Percentiles rank a stretch among this genome's conserved stretches.
These are phyloP conservation scores for Alternaria longipes DNA, from an alignment of 2,329 filamentous ascomycete species.

Conservation along the genomic window DNA sequence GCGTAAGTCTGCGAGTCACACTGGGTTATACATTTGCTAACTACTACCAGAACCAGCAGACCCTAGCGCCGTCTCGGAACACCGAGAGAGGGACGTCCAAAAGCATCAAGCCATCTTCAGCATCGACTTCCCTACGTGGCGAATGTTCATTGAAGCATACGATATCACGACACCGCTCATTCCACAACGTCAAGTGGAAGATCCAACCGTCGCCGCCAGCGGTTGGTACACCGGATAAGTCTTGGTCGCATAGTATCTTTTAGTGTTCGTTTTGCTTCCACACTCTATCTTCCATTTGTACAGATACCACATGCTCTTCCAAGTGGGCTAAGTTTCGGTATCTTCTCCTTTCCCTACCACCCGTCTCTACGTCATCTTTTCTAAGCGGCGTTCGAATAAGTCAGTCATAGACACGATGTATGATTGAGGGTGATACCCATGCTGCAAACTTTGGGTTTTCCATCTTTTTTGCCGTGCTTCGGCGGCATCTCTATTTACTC, in stretches of 20 bases:
- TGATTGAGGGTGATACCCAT: background rate
- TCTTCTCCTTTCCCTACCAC: background rate
- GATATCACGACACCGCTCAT: constrained; percentile 84
- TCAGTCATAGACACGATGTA: background rate
- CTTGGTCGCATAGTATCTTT: background rate
- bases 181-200: constrained; percentile 68
- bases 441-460: background rate
- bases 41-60: constrained; percentile 52
- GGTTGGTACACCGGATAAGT: constrained; percentile 38
- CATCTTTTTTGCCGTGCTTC: background rate
- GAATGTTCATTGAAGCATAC: constrained; percentile 77
- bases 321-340: background rate
- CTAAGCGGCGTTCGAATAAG: background rate
- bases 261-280: background rate
- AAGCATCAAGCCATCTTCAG: constrained; percentile 86
- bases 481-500: background rate
- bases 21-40: constrained; percentile 7
- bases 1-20: constrained; percentile 64
- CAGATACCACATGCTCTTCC: background rate
- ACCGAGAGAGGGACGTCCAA: constrained; percentile 63
- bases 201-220: constrained; percentile 31
- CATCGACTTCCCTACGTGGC: constrained; percentile 86
- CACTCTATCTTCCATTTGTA: background rate
- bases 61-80: constrained; percentile 61
- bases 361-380: background rate